phyloP scores from a whole-genome alignment of 2,329 filamentous ascomycete species.

The Waltergamsia citrina region DNA sequence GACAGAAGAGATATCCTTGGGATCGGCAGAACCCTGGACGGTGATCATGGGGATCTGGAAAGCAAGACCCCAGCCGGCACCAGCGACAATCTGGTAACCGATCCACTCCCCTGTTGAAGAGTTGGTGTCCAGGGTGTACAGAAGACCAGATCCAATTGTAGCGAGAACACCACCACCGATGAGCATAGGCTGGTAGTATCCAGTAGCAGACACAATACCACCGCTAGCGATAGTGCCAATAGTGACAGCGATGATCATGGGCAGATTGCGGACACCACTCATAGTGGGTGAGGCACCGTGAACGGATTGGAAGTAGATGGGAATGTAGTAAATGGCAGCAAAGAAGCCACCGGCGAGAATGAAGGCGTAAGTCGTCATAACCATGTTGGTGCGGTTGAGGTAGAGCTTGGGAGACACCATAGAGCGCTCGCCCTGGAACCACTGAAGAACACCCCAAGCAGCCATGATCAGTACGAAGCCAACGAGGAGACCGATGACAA shows the following conservation, averaged over 20 bases:
- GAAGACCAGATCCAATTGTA: conserved; percentile 30
- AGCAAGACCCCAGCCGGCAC: conserved; percentile 33
- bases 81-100: conserved; percentile 41
- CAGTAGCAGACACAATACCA: conserved; percentile 24
- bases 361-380: conserved; percentile 24
- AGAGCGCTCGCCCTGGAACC: conserved; percentile 26
- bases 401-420: conserved; percentile 25
- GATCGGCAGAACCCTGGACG: conserved; percentile 28
- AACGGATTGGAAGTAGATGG: conserved; percentile 27
- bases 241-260: conserved; percentile 30
- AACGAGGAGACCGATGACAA: conserved; percentile 26
- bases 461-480: conserved; percentile 16
- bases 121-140: conserved; percentile 29
- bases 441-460: conserved; percentile 22
- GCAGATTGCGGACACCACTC: conserved; percentile 26
- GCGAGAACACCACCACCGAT: conserved; percentile 32
- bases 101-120: conserved; percentile 36
- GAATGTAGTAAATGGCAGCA: conserved; percentile 25
- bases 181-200: conserved; percentile 33
- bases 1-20: conserved; percentile 32
- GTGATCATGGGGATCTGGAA: conserved; percentile 43
- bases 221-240: conserved; percentile 29
- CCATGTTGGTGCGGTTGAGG: conserved; percentile 19
- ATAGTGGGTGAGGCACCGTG: conserved; percentile 21
- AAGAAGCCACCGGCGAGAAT: conserved; percentile 15